phyloP scores from a whole-genome alignment of 768 basidiomycete genomes.

The Chiua virens region DNA sequence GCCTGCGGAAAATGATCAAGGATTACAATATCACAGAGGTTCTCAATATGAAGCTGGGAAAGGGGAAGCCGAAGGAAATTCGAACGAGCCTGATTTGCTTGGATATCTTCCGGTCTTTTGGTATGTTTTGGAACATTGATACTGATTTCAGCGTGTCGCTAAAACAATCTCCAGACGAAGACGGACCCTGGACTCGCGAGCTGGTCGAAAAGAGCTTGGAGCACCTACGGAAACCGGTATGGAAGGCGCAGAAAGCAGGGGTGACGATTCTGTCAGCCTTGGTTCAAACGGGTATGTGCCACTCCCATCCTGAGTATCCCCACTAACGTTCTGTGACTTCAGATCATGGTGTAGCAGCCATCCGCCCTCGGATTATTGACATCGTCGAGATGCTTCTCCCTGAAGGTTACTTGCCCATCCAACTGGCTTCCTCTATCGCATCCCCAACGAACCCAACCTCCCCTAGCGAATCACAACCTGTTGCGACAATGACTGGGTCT shows the following conservation, averaged over 20 bases:
- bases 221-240: neutral
- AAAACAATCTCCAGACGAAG: too few relatives aligned
- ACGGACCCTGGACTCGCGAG: neutral
- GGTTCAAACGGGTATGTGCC: conserved; percentile 4
- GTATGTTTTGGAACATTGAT: neutral
- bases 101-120: conserved; percentile 18
- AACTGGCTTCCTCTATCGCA: too few relatives aligned
- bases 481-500: neutral
- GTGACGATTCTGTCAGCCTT: conserved; percentile 4
- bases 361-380: neutral
- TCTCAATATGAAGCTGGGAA: conserved; percentile 11
- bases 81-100: conserved; percentile 21
- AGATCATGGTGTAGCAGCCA: conserved; percentile 6
- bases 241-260: conserved; percentile 4
- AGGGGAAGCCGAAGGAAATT: conserved; percentile 11
- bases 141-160: neutral
- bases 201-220: neutral
- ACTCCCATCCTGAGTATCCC: neutral
- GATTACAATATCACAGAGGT: conserved; percentile 12
- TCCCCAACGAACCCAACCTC: too few relatives aligned
- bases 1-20: conserved; percentile 11
- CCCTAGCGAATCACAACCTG: neutral
- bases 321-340: neutral
- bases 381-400: conserved; percentile 7
- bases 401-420: too few relatives aligned